phyloP scores from a whole-genome alignment of 805 yeast species.

The Pichia occidentalis region DNA sequence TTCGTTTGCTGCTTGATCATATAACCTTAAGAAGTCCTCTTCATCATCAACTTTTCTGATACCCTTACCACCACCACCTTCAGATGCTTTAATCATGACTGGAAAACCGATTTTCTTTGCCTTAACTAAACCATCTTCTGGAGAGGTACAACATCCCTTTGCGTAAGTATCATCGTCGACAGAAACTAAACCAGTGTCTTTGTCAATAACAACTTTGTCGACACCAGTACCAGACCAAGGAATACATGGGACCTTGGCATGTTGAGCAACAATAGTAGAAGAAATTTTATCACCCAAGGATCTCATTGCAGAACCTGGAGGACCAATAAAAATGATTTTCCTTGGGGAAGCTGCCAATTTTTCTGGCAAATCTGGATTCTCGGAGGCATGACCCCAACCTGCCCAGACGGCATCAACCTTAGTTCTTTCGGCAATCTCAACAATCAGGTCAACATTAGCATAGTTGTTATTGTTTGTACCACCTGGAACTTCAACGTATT shows the following conservation, averaged over 20 bases:
- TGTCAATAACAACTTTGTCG: constrained; percentile 67
- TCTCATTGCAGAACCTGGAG: constrained; percentile 99
- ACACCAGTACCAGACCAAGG: constrained; percentile 99
- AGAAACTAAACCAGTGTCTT: constrained; percentile 70
- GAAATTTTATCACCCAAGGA: constrained; percentile 98
- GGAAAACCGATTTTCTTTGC: constrained; percentile 94
- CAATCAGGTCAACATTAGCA: constrained; percentile 96
- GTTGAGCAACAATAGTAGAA: constrained; percentile 98
- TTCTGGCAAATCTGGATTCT: constrained; percentile 93
- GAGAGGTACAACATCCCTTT: constrained; percentile 78
- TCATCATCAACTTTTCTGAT: constrained; percentile 90
- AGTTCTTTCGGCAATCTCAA: constrained; percentile 94
- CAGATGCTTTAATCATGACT: constrained; percentile 98
- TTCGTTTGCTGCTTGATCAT: constrained; percentile 93
- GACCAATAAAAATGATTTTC: constrained; percentile 91
- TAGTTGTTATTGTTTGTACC: constrained; percentile 98
- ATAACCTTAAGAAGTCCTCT: constrained; percentile 66
- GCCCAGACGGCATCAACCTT: constrained; percentile 99
- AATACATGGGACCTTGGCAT: constrained; percentile 95
- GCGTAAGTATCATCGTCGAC: constrained; percentile 79
- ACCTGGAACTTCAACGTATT: constrained; percentile 96
- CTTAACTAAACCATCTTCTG: constrained; percentile 83
- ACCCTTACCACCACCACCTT: constrained; percentile 99
- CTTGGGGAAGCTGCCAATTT: constrained; percentile 88
- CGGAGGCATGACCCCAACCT: constrained; percentile 99